phyloP scores from a whole-genome alignment of 1,139 yeast species.

The Lodderomyces jiufengensis region DNA sequence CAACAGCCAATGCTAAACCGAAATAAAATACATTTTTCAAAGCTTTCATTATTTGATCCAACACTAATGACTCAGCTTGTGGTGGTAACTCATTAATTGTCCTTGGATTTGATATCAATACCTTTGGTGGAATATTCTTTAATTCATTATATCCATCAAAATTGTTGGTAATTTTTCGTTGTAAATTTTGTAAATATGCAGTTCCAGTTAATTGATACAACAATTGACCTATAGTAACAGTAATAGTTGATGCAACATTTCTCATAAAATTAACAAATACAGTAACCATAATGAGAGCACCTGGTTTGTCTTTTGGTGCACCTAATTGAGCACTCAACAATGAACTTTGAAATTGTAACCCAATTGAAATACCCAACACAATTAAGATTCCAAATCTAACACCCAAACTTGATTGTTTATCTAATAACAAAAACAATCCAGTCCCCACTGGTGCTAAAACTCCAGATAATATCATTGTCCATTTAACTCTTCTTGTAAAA shows the following conservation, averaged over 20 bases:
- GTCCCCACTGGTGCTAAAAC: slow-evolving; percentile 47
- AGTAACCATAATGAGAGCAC: slow-evolving; percentile 50
- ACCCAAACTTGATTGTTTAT: slow-evolving; percentile 30
- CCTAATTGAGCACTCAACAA: slow-evolving; percentile 50
- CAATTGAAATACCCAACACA: slow-evolving; percentile 53
- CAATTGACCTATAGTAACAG: slow-evolving; percentile 46
- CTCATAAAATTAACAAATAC: slow-evolving; percentile 46
- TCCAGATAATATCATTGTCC: slow-evolving; percentile 43
- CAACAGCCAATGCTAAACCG: slow-evolving; percentile 30
- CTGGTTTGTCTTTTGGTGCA: slow-evolving; percentile 49
- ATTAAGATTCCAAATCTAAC: slow-evolving; percentile 52
- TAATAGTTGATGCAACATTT: slow-evolving; percentile 48
- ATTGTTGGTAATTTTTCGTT: slow-evolving; percentile 14
- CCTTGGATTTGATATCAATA: slow-evolving; percentile 29
- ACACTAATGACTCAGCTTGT: slow-evolving; percentile 19
- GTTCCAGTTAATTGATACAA: slow-evolving; percentile 34
- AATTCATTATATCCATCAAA: slow-evolving; percentile 10
- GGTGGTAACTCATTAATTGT: slow-evolving; percentile 25
- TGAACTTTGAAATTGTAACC: slow-evolving; percentile 51
- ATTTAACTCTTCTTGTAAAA: slow-evolving; percentile 46
- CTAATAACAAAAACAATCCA: slow-evolving; percentile 46
- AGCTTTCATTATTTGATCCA: slow-evolving; percentile 34
- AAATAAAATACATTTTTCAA: slow-evolving; percentile 41
- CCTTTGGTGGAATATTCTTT: slow-evolving; percentile 15
- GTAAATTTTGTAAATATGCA: slow-evolving; percentile 18